A percentile compares a stretch with the other conserved stretches of the same genome.
Evolutionary conservation across 2,329 filamentous ascomycete genomes (phyloP).

Genomic region (Botrytis pseudocinerea): DNA sequence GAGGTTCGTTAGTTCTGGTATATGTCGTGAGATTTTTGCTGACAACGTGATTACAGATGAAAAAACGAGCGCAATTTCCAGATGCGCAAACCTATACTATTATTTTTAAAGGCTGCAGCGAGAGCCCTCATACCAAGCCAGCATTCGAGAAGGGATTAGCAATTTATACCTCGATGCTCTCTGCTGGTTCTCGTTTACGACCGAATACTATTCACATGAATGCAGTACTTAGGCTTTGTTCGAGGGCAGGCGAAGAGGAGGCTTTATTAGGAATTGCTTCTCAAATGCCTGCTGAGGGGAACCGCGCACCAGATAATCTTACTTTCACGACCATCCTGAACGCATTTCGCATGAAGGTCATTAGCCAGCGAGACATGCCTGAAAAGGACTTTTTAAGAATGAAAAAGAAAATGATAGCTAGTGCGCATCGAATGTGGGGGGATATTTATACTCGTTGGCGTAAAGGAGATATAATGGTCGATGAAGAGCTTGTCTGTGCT

Average conservation of each 20-base stretch:
- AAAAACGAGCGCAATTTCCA: constrained; percentile 81
- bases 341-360: constrained; percentile 59
- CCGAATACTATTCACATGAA: constrained; percentile 85
- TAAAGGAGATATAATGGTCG: constrained; percentile 66
- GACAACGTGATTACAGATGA: constrained; percentile 66
- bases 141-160: constrained; percentile 69
- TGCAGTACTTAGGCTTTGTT: constrained; percentile 80
- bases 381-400: constrained; percentile 39
- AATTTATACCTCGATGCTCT: constrained; percentile 74
- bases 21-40: background rate
- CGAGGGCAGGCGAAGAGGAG: constrained; percentile 72
- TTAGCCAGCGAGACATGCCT: constrained; percentile 35
- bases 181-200: constrained; percentile 61
- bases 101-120: constrained; percentile 73
- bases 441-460: constrained; percentile 78
- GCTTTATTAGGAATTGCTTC: constrained; percentile 74
- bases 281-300: constrained; percentile 65
- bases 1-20: constrained; percentile 56
- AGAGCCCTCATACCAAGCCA: constrained; percentile 56
- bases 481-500: constrained; percentile 74
- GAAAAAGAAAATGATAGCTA: constrained; percentile 54
- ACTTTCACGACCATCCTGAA: constrained; percentile 87
- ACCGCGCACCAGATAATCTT: constrained; percentile 62
- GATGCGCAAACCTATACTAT: constrained; percentile 83
- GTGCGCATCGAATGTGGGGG: constrained; percentile 76